phyloP scores from a whole-genome alignment of 768 basidiomycete genomes.

The Myochromella boudieri region DNA sequence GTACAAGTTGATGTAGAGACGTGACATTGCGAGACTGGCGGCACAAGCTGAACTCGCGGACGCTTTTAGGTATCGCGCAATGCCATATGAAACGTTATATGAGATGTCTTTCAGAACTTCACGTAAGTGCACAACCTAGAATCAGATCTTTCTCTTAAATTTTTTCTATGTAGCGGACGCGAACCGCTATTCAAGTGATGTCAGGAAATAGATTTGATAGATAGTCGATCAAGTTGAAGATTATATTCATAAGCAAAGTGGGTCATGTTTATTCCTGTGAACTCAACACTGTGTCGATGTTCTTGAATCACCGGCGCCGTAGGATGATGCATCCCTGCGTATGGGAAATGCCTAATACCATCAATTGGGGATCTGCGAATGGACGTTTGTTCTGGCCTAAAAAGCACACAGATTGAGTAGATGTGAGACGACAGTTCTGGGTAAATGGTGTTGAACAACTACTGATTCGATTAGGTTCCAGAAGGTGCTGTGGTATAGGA shows the following conservation, averaged over 20 bases:
- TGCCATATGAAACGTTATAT: slow-evolving; percentile 3
- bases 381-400: slow-evolving; percentile 2
- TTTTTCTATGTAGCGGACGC: neutral
- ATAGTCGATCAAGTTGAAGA: neutral
- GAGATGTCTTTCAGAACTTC: neutral
- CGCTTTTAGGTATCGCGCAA: slow-evolving; percentile 6
- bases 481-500: slow-evolving; percentile 3
- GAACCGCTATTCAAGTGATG: neutral
- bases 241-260: slow-evolving; percentile 2
- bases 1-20: slow-evolving; percentile 6
- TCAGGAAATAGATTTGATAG: slow-evolving; percentile 10
- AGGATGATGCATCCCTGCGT: slow-evolving; percentile 13
- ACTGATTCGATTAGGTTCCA: slow-evolving; percentile 4
- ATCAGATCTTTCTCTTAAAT: neutral
- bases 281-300: slow-evolving; percentile 4
- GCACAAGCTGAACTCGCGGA: slow-evolving; percentile 1
- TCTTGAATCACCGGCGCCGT: slow-evolving; percentile 1
- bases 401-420: slow-evolving; percentile 9
- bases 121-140: slow-evolving; percentile 10
- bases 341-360: slow-evolving; percentile 11
- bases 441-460: slow-evolving; percentile 3
- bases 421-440: slow-evolving; percentile 1
- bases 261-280: slow-evolving; percentile 5
- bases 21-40: slow-evolving; percentile 9
- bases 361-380: slow-evolving; percentile 17